phyloP scores from a whole-genome alignment of 176 grass and related monocot species.

The Hyparrhenia diplandra region DNA sequence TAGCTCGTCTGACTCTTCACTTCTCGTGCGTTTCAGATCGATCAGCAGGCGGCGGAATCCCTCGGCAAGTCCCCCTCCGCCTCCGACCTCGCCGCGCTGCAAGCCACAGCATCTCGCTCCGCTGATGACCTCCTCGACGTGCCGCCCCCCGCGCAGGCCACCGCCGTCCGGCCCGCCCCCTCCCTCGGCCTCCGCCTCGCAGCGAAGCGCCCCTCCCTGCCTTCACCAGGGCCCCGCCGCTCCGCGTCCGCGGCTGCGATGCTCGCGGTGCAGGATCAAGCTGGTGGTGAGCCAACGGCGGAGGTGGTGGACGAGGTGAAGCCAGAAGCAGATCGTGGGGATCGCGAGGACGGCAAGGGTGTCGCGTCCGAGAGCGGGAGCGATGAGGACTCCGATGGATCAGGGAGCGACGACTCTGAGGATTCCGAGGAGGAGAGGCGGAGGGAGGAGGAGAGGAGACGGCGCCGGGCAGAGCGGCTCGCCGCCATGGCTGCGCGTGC shows the following conservation, averaged over 20 bases:
- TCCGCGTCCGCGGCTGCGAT: constrained; percentile 32
- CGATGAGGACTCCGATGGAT: constrained; percentile 39
- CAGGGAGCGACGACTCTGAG: constrained; percentile 57
- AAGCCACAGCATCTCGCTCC: neutral
- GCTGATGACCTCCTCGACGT: constrained; percentile 12
- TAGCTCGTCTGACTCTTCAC: constrained; percentile 17
- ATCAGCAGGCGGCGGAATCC: constrained; percentile 93
- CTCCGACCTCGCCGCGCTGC: constrained; percentile 34
- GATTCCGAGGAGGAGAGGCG: constrained; percentile 75
- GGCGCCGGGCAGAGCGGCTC: constrained; percentile 47
- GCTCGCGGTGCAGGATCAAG: constrained; percentile 21
- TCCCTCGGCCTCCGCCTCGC: constrained; percentile 47
- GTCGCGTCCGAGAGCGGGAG: constrained; percentile 30
- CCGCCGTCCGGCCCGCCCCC: constrained; percentile 24
- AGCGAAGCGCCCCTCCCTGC: constrained; percentile 12
- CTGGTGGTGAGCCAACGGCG: neutral
- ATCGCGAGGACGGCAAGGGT: constrained; percentile 5
- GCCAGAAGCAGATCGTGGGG: neutral
- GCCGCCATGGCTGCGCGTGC: constrained; percentile 56
- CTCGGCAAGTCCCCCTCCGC: constrained; percentile 66
- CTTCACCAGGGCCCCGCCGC: constrained; percentile 29
- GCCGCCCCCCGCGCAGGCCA: constrained; percentile 23
- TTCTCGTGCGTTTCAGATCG: constrained; percentile 53
- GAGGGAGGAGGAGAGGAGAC: constrained; percentile 78
- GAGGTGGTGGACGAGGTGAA: constrained; percentile 11